Evolutionary conservation across 768 basidiomycete species (phyloP), one percentile per base, ranked within the genome.

Genomic region (Tylopilus cervinicoccineus): DNA sequence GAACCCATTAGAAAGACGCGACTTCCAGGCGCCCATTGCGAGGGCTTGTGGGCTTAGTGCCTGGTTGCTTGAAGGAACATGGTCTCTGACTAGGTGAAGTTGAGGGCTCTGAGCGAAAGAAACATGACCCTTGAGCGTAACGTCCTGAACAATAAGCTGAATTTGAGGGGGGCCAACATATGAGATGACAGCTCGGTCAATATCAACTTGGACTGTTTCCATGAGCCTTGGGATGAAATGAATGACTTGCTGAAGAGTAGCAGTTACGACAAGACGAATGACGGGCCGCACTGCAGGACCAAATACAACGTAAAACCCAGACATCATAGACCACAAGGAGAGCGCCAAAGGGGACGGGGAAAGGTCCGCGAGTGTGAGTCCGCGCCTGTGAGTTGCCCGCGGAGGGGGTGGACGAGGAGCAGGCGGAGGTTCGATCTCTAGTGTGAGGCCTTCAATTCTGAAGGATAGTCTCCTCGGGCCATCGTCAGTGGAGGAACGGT

Each of bases 181-280:
- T 3, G 74, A 76, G 17, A 88, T 55, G 4, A 73, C 65, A 4
- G 77, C 76, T 16, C 74, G 72, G 54, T 80, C 76, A 2, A 88
- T 62, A 49, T 89, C 86, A 36, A 89, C 80, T 40, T 83, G 79
- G 22, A 88, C 62, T 0, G 79, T 77, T 54, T 84, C 81, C 27
- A 80, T 81, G 40, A 89, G 73, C 43, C 74, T 72, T n/a, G 87
- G 88, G 2, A 89, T 72, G 65, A 77, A 78, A 42, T 75, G 75
- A 52, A 89, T 84, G 49, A 76, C 64, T 49, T 82, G 60, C 20
- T 81, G 81, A 24, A 88, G 71, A 45, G 68, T 67, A 5, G 74
- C 69, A 13, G 83, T 76, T 26, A 83, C 78, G 47, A 70, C 66
- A 2, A 75, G 61, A 32, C 86, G 83, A 48, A 84, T 65, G 10